Evolutionary conservation across 176 grass and related monocot genomes (phyloP), one percentile per base, ranked within the genome.

Genomic region (Cocos nucifera): DNA sequence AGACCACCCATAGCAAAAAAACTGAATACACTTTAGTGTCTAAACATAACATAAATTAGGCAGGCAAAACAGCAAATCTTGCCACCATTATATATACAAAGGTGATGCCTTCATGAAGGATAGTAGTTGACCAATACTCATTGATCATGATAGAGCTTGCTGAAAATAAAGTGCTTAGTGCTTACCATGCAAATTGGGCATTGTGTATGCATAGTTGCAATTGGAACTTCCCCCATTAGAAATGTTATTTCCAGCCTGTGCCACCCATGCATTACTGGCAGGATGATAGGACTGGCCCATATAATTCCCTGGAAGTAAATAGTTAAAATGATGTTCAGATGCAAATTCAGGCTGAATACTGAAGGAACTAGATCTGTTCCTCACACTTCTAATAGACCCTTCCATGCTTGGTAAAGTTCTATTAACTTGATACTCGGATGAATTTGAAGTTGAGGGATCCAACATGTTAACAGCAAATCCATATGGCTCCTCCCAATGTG

Each of bases 191-290:
- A 67, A 59, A 77, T 78, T 75, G 26, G 23, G 39, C 32, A 62
- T 14, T 49, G 57, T 14, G 56, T 78, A 78, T 48, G 21, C 54
- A 57, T 59, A 71, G 73, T 56, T 71, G 75, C 79, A 78, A 28
- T 75, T 78, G 54, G 66, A 61, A 44, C 35, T 44, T 50, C 57
- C 70, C 75, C 70, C 70, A 67, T 68, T 54, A 85, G 28, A 48
- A 60, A 83, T 69, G 72, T 69, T 80, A 77, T 72, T 75, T 73
- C 51, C 65, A 75, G 62, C 24, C 22, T 78, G 83, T 71, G 75
- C 8, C 69, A 52, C 64, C 83, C 83, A 86, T 71, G 78, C n/a
- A 75, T 71, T 70, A 56, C 21, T 65, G 49, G 54, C 17, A 65
- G 72, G 65, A 52, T 69, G 78, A 59, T 75, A 74, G 22, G 51